Evolutionary conservation across 371 early-diverging fungal genomes (phyloP).

Genomic region (Mortierella polycephala): DNA sequence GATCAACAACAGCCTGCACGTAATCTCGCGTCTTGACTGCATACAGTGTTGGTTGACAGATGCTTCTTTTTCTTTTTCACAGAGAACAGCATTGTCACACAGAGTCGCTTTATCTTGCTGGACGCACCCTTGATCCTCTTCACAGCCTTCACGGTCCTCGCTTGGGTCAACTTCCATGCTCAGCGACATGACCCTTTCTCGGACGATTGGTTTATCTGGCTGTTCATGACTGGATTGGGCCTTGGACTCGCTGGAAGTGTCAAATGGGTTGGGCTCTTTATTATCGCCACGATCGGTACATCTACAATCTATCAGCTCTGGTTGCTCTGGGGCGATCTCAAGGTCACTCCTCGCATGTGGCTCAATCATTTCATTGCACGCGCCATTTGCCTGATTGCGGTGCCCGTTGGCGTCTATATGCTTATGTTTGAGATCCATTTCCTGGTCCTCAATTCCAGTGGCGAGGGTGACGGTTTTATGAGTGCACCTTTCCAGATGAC

Average conservation of each 20-base stretch:
- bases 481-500: conserved; percentile 78
- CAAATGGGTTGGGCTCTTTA: conserved; percentile 95
- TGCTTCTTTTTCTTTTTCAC: conserved; percentile 52
- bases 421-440: conserved; percentile 89
- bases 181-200: conserved; percentile 70
- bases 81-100: conserved; percentile 92
- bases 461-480: conserved; percentile 86
- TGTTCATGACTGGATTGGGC: conserved; percentile 74
- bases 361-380: conserved; percentile 62
- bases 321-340: conserved; percentile 79
- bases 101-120: conserved; percentile 88
- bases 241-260: conserved; percentile 74
- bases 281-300: conserved; percentile 86
- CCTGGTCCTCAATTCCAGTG: conserved; percentile 63
- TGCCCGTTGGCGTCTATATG: conserved; percentile 86
- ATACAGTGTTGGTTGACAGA: conserved; percentile 12
- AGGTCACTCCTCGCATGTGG: conserved; percentile 59
- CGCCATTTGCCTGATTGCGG: conserved; percentile 71
- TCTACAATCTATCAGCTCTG: conserved; percentile 90
- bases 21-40: too few species aligned
- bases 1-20: too few species aligned
- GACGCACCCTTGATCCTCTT: conserved; percentile 91
- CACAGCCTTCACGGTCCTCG: conserved; percentile 74
- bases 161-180: conserved; percentile 82
- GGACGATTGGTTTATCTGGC: conserved; percentile 77